Evolutionary conservation across 805 yeast species (phyloP).

Genomic region (Schizosaccharomyces pombe): DNA sequence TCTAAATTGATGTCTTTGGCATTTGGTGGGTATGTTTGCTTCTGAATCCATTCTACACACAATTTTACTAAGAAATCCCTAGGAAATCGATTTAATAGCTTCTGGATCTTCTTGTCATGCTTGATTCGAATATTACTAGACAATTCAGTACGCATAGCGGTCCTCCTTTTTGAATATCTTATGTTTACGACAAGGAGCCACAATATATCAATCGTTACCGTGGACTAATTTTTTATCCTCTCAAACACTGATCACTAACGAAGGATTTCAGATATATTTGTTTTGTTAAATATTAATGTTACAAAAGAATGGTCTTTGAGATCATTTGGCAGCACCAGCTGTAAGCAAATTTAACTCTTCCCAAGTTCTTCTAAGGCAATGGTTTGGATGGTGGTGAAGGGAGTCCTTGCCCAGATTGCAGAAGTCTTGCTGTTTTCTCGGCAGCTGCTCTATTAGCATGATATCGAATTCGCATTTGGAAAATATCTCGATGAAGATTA

Average conservation of each 20-base stretch:
- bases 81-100: background rate
- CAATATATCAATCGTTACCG: too few species aligned
- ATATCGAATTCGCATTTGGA: background rate
- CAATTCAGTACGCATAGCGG: background rate
- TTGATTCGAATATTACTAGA: background rate
- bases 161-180: too few species aligned
- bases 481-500: background rate
- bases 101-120: background rate
- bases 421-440: background rate
- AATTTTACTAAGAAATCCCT: background rate
- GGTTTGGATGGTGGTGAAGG: constrained; percentile 1
- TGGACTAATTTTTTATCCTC: too few species aligned
- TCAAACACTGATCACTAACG: too few species aligned
- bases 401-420: background rate
- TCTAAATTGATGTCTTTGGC: background rate
- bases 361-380: background rate
- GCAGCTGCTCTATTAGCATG: background rate
- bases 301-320: too few species aligned
- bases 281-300: too few species aligned
- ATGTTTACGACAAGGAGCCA: too few species aligned
- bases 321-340: too few species aligned
- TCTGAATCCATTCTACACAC: background rate
- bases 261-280: too few species aligned
- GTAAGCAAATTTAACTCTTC: background rate
- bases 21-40: background rate